These are phyloP conservation scores for Amanita pseudoporphyria DNA, from an alignment of 768 basidiomycete genomes.

Conservation along the genomic window DNA sequence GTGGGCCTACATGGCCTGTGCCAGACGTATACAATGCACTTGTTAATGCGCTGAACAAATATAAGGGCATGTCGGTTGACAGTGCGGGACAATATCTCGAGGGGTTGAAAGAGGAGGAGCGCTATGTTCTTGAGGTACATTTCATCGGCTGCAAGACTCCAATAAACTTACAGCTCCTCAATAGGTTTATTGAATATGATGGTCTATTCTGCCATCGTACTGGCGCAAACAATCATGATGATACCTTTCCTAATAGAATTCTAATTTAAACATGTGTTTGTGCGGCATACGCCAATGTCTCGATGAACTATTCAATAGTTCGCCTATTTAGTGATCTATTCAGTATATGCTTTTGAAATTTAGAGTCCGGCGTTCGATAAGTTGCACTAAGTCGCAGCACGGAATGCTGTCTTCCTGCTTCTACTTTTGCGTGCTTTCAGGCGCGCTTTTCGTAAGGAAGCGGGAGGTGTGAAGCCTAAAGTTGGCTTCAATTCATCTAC, in stretches of 20 bases:
- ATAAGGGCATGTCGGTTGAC: constrained; percentile 52
- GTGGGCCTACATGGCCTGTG: constrained; percentile 99
- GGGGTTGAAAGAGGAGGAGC: constrained; percentile 89
- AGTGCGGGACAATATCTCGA: constrained; percentile 79
- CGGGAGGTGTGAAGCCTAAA: constrained; percentile 40
- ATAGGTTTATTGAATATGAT: constrained; percentile 4
- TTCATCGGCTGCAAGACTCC: neutral
- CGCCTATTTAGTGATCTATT: too few relatives aligned
- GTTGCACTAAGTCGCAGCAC: constrained; percentile 14
- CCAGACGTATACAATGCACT: constrained; percentile 95
- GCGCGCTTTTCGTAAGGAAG: constrained; percentile 22
- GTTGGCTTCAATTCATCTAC: constrained; percentile 25
- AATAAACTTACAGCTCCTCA: neutral
- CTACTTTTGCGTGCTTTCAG: constrained; percentile 32
- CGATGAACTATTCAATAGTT: neutral
- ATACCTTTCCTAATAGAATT: neutral
- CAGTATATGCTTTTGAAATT: too few relatives aligned
- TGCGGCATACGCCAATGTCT: neutral
- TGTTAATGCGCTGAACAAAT: constrained; percentile 67
- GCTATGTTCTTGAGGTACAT: constrained; percentile 90
- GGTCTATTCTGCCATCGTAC: neutral
- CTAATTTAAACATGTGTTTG: too few relatives aligned
- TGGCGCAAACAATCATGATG: neutral
- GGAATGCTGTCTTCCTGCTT: constrained; percentile 29
- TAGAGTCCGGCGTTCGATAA: neutral